A percentile compares a stretch with the other conserved stretches of the same genome.
These are phyloP conservation scores for Apiotrichum mycotoxinovorans DNA, from an alignment of 1,284 basidiomycete species.

Conservation along the genomic window DNA sequence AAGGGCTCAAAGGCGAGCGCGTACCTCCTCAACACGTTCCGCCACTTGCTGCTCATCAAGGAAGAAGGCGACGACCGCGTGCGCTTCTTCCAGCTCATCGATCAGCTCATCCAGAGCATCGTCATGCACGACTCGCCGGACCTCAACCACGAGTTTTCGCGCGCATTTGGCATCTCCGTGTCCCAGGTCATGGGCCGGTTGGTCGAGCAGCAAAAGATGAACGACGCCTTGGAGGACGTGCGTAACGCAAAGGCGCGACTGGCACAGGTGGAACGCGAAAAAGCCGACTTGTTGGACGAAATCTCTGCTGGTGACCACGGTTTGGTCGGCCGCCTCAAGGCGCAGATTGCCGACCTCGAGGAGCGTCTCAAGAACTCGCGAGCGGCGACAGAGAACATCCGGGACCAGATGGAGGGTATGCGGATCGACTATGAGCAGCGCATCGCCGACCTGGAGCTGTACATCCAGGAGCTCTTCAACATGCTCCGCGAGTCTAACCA, in stretches of 20 bases:
- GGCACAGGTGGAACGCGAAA: conserved; percentile 42
- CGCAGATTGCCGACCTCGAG: conserved; percentile 68
- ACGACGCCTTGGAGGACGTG: conserved; percentile 74
- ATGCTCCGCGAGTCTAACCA: conserved; percentile 82
- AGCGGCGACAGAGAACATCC: conserved; percentile 68
- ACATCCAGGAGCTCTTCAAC: conserved; percentile 89
- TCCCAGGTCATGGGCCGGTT: conserved; percentile 84
- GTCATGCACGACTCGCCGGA: conserved; percentile 80
- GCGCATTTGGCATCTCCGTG: conserved; percentile 83
- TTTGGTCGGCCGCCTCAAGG: conserved; percentile 76
- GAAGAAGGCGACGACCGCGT: conserved; percentile 78
- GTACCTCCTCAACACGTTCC: conserved; percentile 86
- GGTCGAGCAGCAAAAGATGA: conserved; percentile 82
- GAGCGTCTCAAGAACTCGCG: conserved; percentile 75
- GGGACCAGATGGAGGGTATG: conserved; percentile 75
- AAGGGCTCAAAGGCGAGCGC: conserved; percentile 74
- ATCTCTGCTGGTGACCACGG: conserved; percentile 76
- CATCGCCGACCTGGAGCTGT: conserved; percentile 80
- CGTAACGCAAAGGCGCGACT: conserved; percentile 64
- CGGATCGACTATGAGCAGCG: conserved; percentile 79
- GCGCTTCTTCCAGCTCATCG: conserved; percentile 89
- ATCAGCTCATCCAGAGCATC: conserved; percentile 86
- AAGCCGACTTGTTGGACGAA: conserved; percentile 66
- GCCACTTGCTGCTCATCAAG: conserved; percentile 84
- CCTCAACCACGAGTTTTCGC: conserved; percentile 67